phyloP scores from a whole-genome alignment of 352 stramenopile genomes.

The Pythium insidiosum region DNA sequence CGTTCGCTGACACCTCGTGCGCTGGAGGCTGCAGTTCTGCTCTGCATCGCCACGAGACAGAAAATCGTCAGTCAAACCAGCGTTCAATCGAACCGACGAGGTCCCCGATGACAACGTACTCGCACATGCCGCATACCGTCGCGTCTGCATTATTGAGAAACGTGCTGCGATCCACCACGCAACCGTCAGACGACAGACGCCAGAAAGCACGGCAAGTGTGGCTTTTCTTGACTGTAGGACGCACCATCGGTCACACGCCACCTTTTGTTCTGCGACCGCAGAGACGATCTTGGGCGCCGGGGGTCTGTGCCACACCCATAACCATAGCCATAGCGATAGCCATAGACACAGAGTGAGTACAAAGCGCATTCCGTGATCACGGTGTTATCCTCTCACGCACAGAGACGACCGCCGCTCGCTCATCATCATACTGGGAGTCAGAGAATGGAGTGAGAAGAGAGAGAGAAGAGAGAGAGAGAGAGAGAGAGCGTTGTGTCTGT shows the following conservation, averaged over 20 bases:
- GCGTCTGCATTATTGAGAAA: conserved; percentile 57
- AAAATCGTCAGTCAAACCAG: too few species aligned
- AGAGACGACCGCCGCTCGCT: too few species aligned
- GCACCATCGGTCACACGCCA: conserved; percentile 52
- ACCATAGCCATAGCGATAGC: neutral
- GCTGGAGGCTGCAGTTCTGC: conserved; percentile 51
- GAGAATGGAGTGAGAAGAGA: too few species aligned
- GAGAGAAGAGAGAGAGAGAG: too few species aligned
- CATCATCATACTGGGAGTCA: too few species aligned
- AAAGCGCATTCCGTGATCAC: too few species aligned
- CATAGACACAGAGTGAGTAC: too few species aligned
- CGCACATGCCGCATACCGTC: conserved; percentile 61
- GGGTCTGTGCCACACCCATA: neutral
- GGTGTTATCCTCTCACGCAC: too few species aligned
- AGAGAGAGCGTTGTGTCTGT: too few species aligned
- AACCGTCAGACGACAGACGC: neutral
- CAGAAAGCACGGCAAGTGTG: neutral
- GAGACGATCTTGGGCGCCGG: conserved; percentile 42
- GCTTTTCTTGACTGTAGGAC: neutral
- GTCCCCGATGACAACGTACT: conserved; percentile 31
- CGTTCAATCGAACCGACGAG: too few species aligned
- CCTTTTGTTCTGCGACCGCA: conserved; percentile 39
- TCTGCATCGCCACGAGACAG: conserved; percentile 13
- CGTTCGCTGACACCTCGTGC: conserved; percentile 59
- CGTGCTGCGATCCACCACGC: conserved; percentile 24